Conservation (phyloP, 192 early-diverging fungal genomes). For the Backusella liffmaniae region DNA sequence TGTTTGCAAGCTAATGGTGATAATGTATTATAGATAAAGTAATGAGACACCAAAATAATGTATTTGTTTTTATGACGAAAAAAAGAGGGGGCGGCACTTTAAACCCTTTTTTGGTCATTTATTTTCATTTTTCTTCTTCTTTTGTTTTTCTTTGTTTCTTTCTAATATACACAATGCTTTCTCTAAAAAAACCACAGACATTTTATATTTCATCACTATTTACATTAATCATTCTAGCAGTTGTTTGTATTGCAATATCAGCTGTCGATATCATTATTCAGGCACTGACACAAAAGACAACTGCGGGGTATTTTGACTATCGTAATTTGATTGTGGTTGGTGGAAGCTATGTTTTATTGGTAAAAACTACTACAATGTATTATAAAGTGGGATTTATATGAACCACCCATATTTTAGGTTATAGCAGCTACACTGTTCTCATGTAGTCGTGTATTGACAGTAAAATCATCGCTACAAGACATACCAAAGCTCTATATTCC, state of each 20-base stretch:
- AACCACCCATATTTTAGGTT: constrained; percentile 27
- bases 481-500: constrained; percentile 55
- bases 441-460: constrained; percentile 46
- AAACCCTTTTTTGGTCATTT: neutral
- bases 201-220: constrained; percentile 33
- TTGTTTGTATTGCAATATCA: constrained; percentile 34
- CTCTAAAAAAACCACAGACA: neutral
- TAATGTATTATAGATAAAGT: too few species aligned
- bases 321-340: constrained; percentile 49
- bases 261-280: constrained; percentile 47
- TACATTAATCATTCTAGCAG: constrained; percentile 29
- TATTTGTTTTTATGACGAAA: too few species aligned
- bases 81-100: neutral
- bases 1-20: too few species aligned
- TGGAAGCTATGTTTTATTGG: constrained; percentile 46
- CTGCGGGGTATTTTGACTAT: constrained; percentile 35
- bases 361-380: neutral
- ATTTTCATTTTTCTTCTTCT: neutral
- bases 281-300: constrained; percentile 35
- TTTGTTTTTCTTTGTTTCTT: neutral
- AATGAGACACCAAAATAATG: too few species aligned
- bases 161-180: neutral
- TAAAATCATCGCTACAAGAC: constrained; percentile 40
- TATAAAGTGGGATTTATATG: neutral
- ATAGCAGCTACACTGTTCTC: constrained; percentile 43